phyloP scores from a whole-genome alignment of 306 rosid species.

The Abrus pulchellus region DNA sequence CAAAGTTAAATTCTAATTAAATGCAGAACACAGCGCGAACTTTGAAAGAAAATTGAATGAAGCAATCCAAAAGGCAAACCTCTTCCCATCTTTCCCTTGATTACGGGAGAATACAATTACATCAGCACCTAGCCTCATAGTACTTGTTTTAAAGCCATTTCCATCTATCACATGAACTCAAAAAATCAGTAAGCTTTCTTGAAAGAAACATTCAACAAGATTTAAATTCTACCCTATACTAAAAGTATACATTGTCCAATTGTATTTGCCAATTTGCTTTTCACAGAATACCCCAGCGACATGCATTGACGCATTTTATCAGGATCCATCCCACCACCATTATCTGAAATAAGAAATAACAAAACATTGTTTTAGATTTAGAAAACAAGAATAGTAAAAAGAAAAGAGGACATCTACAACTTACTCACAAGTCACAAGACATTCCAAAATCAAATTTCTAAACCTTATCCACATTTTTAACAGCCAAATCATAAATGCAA shows the following conservation, averaged over 20 bases:
- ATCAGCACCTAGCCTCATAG: constrained; percentile 99
- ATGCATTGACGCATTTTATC: constrained; percentile 99
- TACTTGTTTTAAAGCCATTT: constrained; percentile 98
- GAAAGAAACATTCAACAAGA: constrained; percentile 23
- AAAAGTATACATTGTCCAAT: constrained; percentile 81
- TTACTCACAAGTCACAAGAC: neutral
- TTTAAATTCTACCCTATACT: constrained; percentile 1
- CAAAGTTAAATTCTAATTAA: constrained; percentile 9
- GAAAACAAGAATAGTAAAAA: constrained; percentile 8
- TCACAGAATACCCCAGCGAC: constrained; percentile 92
- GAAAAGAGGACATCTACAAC: neutral
- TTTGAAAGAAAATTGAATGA: constrained; percentile 28
- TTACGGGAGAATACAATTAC: constrained; percentile 93
- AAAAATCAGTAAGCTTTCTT: constrained; percentile 45
- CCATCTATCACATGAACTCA: constrained; percentile 73
- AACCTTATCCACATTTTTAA: neutral
- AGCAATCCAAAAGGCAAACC: constrained; percentile 60
- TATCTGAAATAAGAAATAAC: constrained; percentile 69
- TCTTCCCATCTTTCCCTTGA: constrained; percentile 69
- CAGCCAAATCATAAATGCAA: constrained; percentile 14
- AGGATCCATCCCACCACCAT: constrained; percentile 99
- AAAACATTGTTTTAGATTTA: constrained; percentile 36
- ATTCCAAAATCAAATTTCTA: constrained; percentile 13
- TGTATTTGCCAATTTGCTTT: constrained; percentile 90
- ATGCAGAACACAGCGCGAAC: constrained; percentile 39